These are phyloP conservation scores for Paspalum vaginatum DNA, from an alignment of 176 grass and related monocot species.

Conservation along the genomic window DNA sequence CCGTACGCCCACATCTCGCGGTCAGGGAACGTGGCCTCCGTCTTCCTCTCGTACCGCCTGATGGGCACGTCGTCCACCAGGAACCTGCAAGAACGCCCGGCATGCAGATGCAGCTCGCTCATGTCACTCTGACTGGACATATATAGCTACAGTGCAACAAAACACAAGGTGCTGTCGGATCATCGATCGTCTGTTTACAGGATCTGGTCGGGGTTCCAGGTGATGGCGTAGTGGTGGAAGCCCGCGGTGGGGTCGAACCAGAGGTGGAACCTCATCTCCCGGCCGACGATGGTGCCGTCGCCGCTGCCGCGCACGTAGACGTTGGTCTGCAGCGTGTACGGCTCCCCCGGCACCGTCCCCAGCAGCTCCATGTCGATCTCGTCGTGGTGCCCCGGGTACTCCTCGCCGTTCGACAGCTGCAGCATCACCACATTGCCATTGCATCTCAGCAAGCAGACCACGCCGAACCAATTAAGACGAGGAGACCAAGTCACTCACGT, in stretches of 20 bases:
- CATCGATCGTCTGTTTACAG: slow-evolving; percentile 35
- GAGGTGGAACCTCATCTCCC: slow-evolving; percentile 78
- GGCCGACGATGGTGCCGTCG: slow-evolving; percentile 55
- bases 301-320: slow-evolving; percentile 71
- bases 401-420: slow-evolving; percentile 62
- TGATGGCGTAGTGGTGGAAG: slow-evolving; percentile 70
- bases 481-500: slow-evolving; percentile 45
- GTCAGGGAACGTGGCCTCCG: slow-evolving; percentile 49
- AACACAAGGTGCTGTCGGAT: not conserved
- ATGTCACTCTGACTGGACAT: not conserved
- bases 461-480: too few relatives aligned
- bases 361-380: slow-evolving; percentile 75
- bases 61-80: slow-evolving; percentile 68
- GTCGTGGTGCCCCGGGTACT: slow-evolving; percentile 61
- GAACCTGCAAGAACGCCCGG: slow-evolving; percentile 38
- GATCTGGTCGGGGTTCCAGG: slow-evolving; percentile 68
- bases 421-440: not conserved
- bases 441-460: not conserved
- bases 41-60: slow-evolving; percentile 64
- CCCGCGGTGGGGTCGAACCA: slow-evolving; percentile 78
- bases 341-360: slow-evolving; percentile 60
- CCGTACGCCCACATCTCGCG: slow-evolving; percentile 65
- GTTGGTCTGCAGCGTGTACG: slow-evolving; percentile 72
- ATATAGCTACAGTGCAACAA: not conserved
- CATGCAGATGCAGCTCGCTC: not conserved